phyloP scores from a whole-genome alignment of 805 yeast species.

The Sugiyamaella chiloensis region DNA sequence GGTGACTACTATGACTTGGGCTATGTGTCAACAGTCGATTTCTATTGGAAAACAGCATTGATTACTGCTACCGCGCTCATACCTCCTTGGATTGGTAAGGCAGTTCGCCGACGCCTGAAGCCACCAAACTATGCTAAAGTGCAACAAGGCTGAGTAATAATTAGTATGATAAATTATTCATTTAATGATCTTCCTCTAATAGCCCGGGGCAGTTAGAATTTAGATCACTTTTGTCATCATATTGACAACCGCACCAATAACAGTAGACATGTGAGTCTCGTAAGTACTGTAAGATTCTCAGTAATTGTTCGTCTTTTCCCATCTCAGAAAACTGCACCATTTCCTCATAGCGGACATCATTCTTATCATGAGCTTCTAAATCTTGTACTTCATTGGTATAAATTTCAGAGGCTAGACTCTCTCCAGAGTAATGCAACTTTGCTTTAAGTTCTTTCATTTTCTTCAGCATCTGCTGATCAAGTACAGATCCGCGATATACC shows the following conservation, averaged over 20 bases:
- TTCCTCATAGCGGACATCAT: neutral
- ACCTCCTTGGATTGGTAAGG: slow-evolving; percentile 86
- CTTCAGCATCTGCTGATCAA: slow-evolving; percentile 8
- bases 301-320: slow-evolving; percentile 18
- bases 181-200: slow-evolving; percentile 41
- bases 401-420: neutral
- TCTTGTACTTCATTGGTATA: neutral
- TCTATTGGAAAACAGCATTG: slow-evolving; percentile 64
- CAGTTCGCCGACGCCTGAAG: slow-evolving; percentile 67
- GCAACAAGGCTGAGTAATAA: slow-evolving; percentile 56
- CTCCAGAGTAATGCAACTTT: neutral
- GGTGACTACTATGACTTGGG: slow-evolving; percentile 79
- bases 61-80: slow-evolving; percentile 68
- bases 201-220: slow-evolving; percentile 49
- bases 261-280: slow-evolving; percentile 45
- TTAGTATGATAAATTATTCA: neutral
- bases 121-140: slow-evolving; percentile 98
- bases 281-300: slow-evolving; percentile 38
- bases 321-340: neutral
- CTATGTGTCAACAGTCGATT: slow-evolving; percentile 55
- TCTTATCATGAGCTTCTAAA: neutral
- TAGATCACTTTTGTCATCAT: slow-evolving; percentile 39
- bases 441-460: neutral
- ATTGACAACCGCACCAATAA: slow-evolving; percentile 48
- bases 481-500: slow-evolving; percentile 12